Conservation (phyloP, 192 early-diverging fungal species). For the Mortierella hygrophila region DNA sequence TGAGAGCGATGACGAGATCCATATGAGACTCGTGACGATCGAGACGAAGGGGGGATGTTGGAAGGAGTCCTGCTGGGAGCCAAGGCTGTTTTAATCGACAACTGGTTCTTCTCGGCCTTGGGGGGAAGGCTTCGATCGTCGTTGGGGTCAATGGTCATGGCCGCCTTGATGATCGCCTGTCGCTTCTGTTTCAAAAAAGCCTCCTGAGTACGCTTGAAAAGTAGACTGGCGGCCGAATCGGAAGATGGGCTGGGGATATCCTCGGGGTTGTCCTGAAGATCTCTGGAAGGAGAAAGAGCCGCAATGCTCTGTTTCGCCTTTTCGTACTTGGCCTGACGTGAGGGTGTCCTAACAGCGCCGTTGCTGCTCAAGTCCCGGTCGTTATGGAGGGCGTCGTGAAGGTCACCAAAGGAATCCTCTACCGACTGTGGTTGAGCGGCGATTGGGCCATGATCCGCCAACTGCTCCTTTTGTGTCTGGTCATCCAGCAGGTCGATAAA, state of each 20-base stretch:
- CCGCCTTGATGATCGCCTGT: slow-evolving; percentile 16
- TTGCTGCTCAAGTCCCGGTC: slow-evolving; percentile 19
- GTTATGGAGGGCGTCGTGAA: slow-evolving; percentile 29
- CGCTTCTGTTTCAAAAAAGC: slow-evolving; percentile 17
- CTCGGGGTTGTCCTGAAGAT: neutral
- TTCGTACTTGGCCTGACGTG: slow-evolving; percentile 26
- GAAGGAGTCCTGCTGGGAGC: neutral
- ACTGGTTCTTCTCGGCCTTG: neutral
- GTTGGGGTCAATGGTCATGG: slow-evolving; percentile 24
- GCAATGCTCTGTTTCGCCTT: slow-evolving; percentile 29
- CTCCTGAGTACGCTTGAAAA: slow-evolving; percentile 29
- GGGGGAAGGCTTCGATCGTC: slow-evolving; percentile 28
- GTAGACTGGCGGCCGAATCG: neutral
- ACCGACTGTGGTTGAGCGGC: slow-evolving; percentile 15
- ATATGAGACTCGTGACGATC: slow-evolving; percentile 27
- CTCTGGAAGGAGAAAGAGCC: slow-evolving; percentile 12
- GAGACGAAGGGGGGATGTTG: slow-evolving; percentile 17
- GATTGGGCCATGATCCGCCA: slow-evolving; percentile 9
- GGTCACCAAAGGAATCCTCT: slow-evolving; percentile 23
- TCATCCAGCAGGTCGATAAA: slow-evolving; percentile 34
- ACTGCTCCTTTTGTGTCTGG: slow-evolving; percentile 9
- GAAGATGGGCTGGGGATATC: neutral
- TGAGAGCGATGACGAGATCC: slow-evolving; percentile 41
- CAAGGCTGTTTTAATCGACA: neutral
- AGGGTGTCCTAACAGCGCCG: neutral